A percentile compares a stretch with the other conserved stretches of the same genome.
Conservation (phyloP, 2,329 filamentous ascomycete species). For the Alternaria ventricosa region DNA sequence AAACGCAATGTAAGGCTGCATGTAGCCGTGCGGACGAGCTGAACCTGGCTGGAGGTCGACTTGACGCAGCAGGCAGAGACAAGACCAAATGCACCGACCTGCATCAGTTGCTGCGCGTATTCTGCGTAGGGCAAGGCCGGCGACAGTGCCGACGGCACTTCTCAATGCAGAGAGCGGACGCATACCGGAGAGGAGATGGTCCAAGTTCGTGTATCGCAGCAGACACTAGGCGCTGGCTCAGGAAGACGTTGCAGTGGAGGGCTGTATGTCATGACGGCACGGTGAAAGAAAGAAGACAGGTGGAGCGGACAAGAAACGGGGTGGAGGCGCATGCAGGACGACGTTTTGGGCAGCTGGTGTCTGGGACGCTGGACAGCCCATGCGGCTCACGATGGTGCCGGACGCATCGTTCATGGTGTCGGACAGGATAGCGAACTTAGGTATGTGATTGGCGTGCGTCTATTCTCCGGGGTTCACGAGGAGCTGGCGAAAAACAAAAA, state of each 20-base stretch:
- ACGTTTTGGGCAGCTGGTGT: conserved; percentile 36
- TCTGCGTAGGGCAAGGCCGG: conserved; percentile 23
- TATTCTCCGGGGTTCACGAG: background rate
- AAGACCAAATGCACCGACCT: conserved; percentile 26
- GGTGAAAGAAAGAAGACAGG: conserved; percentile 30
- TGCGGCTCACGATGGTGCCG: conserved; percentile 21
- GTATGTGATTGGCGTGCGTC: conserved; percentile 4
- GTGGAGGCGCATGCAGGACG: conserved; percentile 40
- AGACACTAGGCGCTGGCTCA: conserved; percentile 8
- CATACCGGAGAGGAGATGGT: conserved; percentile 10
- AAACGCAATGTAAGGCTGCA: conserved; percentile 41
- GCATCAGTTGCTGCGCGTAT: conserved; percentile 25
- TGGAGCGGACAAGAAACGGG: conserved; percentile 30
- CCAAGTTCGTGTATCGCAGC: conserved; percentile 7
- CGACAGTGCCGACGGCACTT: conserved; percentile 10
- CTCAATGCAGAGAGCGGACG: conserved; percentile 8
- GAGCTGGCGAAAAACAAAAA: conserved; percentile 3
- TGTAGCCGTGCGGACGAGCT: conserved; percentile 33
- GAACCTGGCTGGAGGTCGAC: conserved; percentile 35
- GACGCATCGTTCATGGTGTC: background rate
- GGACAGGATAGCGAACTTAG: background rate
- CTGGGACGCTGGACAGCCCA: conserved; percentile 31
- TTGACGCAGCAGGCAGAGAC: conserved; percentile 27
- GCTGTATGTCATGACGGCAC: conserved; percentile 19
- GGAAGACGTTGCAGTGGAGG: conserved; percentile 11